Percentiles rank a stretch among this genome's conserved stretches.
Evolutionary conservation across 164 flowering plant genomes (phyloP).

Genomic region (Taxillus chinensis): DNA sequence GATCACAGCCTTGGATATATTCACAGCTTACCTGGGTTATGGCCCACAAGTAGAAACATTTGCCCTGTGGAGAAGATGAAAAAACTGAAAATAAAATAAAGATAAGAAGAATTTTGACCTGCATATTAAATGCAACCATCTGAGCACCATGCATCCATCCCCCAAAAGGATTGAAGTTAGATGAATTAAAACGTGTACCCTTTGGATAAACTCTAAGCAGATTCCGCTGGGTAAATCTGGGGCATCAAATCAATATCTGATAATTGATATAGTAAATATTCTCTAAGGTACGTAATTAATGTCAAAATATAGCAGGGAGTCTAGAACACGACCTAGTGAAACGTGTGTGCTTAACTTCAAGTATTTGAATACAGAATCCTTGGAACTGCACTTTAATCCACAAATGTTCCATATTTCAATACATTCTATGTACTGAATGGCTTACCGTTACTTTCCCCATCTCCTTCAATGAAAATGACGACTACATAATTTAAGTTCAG

Average conservation of each 20-base stretch:
- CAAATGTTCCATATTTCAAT: no score
- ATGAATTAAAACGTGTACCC: slow-evolving; percentile 29
- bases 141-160: slow-evolving; percentile 50
- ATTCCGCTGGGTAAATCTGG: slow-evolving; percentile 36
- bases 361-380: no score
- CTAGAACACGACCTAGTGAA: not conserved
- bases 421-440: no score
- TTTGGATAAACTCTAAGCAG: slow-evolving; percentile 37
- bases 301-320: not conserved
- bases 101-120: slow-evolving; percentile 14
- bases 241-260: slow-evolving; percentile 3
- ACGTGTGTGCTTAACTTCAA: no score
- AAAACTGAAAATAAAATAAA: not conserved
- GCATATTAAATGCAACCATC: slow-evolving; percentile 50
- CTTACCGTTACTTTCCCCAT: no score
- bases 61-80: not conserved
- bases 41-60: no score
- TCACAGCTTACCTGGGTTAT: no score
- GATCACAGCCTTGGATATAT: no score
- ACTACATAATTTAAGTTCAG: no score
- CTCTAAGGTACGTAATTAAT: not conserved
- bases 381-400: no score
- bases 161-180: slow-evolving; percentile 35
- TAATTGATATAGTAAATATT: not conserved
- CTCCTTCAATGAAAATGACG: no score